Evolutionary conservation across 1,139 yeast species (phyloP).

Genomic region (Blastobotrys raffinosifermentans): DNA sequence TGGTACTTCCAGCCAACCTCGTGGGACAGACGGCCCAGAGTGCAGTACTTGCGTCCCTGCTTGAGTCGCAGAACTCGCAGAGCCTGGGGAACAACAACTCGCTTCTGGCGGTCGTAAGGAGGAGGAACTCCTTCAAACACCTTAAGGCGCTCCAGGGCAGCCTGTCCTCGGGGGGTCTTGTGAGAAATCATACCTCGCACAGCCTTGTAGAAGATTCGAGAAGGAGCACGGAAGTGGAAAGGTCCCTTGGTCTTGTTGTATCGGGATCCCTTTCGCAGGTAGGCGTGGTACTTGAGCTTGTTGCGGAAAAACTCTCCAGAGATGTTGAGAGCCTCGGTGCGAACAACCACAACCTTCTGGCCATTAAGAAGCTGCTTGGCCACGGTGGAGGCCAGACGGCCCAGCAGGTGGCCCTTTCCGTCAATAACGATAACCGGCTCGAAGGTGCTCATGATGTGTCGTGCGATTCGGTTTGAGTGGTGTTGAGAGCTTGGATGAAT

Average conservation of each 20-base stretch:
- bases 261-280: slow-evolving; percentile 98
- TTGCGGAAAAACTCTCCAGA: slow-evolving; percentile 99
- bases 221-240: slow-evolving; percentile 99
- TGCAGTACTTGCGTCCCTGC: slow-evolving; percentile 99
- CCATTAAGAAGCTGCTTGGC: slow-evolving; percentile 99
- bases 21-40: slow-evolving; percentile 92
- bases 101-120: slow-evolving; percentile 99
- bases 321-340: slow-evolving; percentile 97
- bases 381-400: slow-evolving; percentile 98
- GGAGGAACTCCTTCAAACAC: slow-evolving; percentile 99
- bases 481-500: slow-evolving; percentile 2
- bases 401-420: slow-evolving; percentile 95
- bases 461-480: background rate
- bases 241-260: slow-evolving; percentile 99
- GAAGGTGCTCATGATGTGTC: slow-evolving; percentile 69
- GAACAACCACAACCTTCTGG: slow-evolving; percentile 95
- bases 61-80: slow-evolving; percentile 98
- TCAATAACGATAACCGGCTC: slow-evolving; percentile 83
- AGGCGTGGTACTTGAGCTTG: slow-evolving; percentile 99
- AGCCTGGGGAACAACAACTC: slow-evolving; percentile 99
- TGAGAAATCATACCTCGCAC: slow-evolving; percentile 99
- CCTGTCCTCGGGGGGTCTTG: slow-evolving; percentile 99
- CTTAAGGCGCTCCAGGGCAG: slow-evolving; percentile 99
- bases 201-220: slow-evolving; percentile 99
- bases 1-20: slow-evolving; percentile 99